Evolutionary conservation across 2,329 filamentous ascomycete species (phyloP), one percentile per base, ranked within the genome.

Genomic region (Alternaria sp.): DNA sequence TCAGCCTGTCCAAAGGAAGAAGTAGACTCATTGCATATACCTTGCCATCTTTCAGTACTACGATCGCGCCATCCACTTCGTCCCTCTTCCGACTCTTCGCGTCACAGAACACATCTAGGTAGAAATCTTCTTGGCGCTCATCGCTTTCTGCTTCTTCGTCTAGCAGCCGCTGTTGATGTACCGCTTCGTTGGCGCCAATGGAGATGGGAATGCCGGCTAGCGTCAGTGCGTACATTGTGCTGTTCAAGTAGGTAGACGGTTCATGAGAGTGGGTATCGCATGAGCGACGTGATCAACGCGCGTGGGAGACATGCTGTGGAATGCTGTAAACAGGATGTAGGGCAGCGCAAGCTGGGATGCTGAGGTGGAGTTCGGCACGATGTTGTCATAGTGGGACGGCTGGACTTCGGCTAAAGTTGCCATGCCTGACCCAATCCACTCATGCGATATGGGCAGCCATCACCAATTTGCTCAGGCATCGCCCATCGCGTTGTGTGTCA

Each of bases 141-240:
- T 83, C 79, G 28, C 82, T 81, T 46, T 82, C 80, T 26, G 82
- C 81, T 72, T 85, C 83, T 63, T 82, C 81, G 64, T 85, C 83
- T 33, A 82, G 77, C 33, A 84, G 78, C 60, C 81, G 78, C 61
- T 85, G 83, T 63, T 85, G 80, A 25, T 80, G 79, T 15, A 86
- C 82, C 54, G 83, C 84, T 79, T 86, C 82, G 43, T 82, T 82
- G 25, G 85, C 82, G 69, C 84, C 84, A 11, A 84, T 82, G 10
- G 81, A 79, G 45, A 82, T 82, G 20, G 83, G 82, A 44, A 86
- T 81, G 20, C 78, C 83, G 41, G 80, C 79, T 56, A 84, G 64
- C 12, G 74, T 72, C 4, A 79, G 65, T 11, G 78, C 60, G 46
- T 78, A 77, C 68, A 79, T 75, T 9, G 56, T 37, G 33, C 25